A percentile compares a stretch with the other conserved stretches of the same genome.
Evolutionary conservation across 139 green algal genomes (phyloP).

Genomic region (Picochlorum sp.): DNA sequence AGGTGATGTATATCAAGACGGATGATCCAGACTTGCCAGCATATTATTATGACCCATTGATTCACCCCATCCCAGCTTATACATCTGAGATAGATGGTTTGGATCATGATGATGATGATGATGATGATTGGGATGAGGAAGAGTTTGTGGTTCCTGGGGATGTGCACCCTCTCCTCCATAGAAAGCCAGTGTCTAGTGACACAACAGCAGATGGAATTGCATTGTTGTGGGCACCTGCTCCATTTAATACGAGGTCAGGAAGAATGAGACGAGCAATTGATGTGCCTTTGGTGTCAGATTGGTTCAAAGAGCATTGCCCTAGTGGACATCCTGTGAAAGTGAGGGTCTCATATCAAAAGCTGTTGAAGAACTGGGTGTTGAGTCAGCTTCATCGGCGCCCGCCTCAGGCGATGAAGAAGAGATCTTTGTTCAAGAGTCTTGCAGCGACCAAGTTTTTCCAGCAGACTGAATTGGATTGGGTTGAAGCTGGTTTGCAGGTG

Average conservation of each 20-base stretch:
- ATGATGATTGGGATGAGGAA: constrained; percentile 78
- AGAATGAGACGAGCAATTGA: constrained; percentile 80
- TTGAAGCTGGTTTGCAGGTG: constrained; percentile 97
- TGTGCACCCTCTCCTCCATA: constrained; percentile 64
- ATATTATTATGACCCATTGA: constrained; percentile 98
- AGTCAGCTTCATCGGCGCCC: constrained; percentile 76
- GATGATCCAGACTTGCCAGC: constrained; percentile 98
- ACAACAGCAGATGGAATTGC: constrained; percentile 84
- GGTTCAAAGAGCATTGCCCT: constrained; percentile 92
- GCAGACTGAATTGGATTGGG: constrained; percentile 97
- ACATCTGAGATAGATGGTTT: constrained; percentile 26
- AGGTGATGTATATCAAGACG: constrained; percentile 98
- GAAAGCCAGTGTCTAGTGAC: constrained; percentile 42
- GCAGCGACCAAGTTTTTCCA: constrained; percentile 99
- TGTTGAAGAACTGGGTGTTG: constrained; percentile 98
- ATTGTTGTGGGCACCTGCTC: constrained; percentile 87
- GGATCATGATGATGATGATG: constrained; percentile 28
- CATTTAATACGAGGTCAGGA: constrained; percentile 88
- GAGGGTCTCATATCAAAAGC: constrained; percentile 98
- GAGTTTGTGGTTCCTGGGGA: constrained; percentile 79
- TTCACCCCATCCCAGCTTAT: constrained; percentile 96
- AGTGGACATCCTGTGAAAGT: constrained; percentile 90
- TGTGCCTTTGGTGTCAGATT: constrained; percentile 91
- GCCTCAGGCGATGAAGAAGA: constrained; percentile 92
- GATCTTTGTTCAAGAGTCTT: constrained; percentile 82